A percentile compares a stretch with the other conserved stretches of the same genome.
Evolutionary conservation across 148 eudicot genomes (phyloP).

Genomic region (Fagopyrum homotropicum): DNA sequence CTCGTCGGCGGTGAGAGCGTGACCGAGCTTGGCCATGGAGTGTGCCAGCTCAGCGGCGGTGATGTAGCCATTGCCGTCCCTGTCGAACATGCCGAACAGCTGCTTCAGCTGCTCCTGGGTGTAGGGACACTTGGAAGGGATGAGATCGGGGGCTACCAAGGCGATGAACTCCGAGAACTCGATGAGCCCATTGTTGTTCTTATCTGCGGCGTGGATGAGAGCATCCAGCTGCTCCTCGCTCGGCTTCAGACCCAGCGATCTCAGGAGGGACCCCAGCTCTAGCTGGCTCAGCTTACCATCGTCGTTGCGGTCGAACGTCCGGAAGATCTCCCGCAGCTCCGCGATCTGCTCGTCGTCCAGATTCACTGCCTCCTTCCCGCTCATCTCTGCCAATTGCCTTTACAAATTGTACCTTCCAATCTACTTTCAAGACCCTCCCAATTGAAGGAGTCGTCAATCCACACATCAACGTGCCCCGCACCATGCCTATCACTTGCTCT

Average conservation of each 20-base stretch:
- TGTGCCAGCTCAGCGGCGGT: slow-evolving; percentile 44
- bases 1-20: slow-evolving; percentile 38
- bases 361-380: slow-evolving; percentile 28
- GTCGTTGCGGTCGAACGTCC: slow-evolving; percentile 36
- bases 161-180: slow-evolving; percentile 50
- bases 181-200: slow-evolving; percentile 39
- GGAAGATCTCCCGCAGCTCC: slow-evolving; percentile 39
- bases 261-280: slow-evolving; percentile 34
- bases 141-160: slow-evolving; percentile 35
- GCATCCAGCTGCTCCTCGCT: slow-evolving; percentile 37
- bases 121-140: slow-evolving; percentile 46
- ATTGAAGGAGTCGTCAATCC: too few relatives aligned
- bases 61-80: slow-evolving; percentile 36
- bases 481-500: too few relatives aligned
- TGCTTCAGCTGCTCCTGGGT: slow-evolving; percentile 30
- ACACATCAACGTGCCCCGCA: too few relatives aligned
- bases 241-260: slow-evolving; percentile 37
- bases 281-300: slow-evolving; percentile 42
- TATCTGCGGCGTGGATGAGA: slow-evolving; percentile 38
- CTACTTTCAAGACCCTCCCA: too few relatives aligned
- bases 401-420: too few relatives aligned
- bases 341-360: slow-evolving; percentile 41
- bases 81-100: slow-evolving; percentile 35
- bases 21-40: slow-evolving; percentile 45
- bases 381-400: slow-evolving; percentile 7